A percentile compares a stretch with the other conserved stretches of the same genome.
Evolutionary conservation across 2,329 filamentous ascomycete species (phyloP).

Genomic region (Penicillium olsonii): DNA sequence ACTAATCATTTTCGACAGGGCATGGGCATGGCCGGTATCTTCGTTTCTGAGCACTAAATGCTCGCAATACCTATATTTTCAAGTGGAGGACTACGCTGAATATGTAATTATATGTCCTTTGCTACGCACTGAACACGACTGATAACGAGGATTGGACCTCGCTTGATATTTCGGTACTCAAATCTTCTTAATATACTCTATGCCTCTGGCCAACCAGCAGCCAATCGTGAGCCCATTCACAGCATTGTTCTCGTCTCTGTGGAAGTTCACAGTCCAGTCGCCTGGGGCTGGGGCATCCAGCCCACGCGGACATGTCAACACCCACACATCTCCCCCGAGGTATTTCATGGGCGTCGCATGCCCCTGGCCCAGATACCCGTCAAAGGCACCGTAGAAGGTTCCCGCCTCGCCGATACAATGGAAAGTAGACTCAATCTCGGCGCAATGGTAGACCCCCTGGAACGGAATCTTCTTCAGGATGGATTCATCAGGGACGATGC

Average conservation of each 20-base stretch:
- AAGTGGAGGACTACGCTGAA: not conserved
- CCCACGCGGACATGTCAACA: constrained; percentile 40
- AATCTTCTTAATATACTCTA: constrained; percentile 18
- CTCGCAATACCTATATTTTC: not conserved
- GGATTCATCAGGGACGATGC: constrained; percentile 16
- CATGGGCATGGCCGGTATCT: constrained; percentile 84
- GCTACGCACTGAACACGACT: not conserved
- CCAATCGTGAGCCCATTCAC: constrained; percentile 37
- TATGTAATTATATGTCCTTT: constrained; percentile 5
- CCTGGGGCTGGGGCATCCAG: constrained; percentile 47
- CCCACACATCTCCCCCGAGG: constrained; percentile 44
- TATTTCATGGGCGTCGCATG: constrained; percentile 40
- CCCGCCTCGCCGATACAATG: constrained; percentile 35
- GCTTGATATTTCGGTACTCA: not conserved
- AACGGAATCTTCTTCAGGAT: constrained; percentile 11
- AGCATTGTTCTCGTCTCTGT: constrained; percentile 23
- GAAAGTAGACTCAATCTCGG: constrained; percentile 42
- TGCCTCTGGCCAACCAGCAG: constrained; percentile 43
- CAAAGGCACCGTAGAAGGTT: constrained; percentile 46
- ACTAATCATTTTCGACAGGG: constrained; percentile 29
- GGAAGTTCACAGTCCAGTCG: constrained; percentile 47
- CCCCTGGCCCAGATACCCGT: constrained; percentile 45
- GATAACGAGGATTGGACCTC: not conserved
- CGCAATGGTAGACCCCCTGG: constrained; percentile 37
- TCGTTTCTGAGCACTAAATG: constrained; percentile 75